Conservation (phyloP, 2,329 filamentous ascomycete genomes). For the Malbranchea cinnamomea region DNA sequence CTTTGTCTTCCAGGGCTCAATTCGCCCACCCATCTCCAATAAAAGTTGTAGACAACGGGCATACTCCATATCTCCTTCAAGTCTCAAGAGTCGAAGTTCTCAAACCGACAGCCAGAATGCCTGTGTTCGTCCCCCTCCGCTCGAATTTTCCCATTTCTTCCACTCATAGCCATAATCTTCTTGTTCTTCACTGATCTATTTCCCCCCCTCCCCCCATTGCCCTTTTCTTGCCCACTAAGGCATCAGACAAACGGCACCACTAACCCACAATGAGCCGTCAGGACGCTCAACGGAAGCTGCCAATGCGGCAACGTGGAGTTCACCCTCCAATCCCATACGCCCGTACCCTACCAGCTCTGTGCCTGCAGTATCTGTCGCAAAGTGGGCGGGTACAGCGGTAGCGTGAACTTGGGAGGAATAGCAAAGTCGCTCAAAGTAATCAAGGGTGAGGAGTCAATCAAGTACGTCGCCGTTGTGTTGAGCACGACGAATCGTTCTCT, state of each 20-base stretch:
- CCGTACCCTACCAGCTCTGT: constrained; percentile 35
- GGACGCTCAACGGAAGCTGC: constrained; percentile 34
- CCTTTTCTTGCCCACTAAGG: too few species aligned
- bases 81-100: neutral
- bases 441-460: constrained; percentile 30
- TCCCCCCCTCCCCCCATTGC: too few species aligned
- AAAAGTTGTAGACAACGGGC: too few species aligned
- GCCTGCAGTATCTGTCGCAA: constrained; percentile 37
- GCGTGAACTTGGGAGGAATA: constrained; percentile 33
- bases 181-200: too few species aligned
- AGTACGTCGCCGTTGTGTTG: constrained; percentile 24
- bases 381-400: constrained; percentile 30
- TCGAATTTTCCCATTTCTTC: neutral
- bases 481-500: too few species aligned
- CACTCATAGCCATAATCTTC: too few species aligned
- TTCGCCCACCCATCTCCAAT: too few species aligned
- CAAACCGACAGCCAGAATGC: neutral
- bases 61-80: too few species aligned
- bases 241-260: too few species aligned
- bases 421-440: constrained; percentile 26
- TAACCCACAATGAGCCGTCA: constrained; percentile 11
- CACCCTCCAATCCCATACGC: constrained; percentile 30
- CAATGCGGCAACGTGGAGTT: constrained; percentile 36
- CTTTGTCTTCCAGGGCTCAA: too few species aligned
- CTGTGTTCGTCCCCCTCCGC: neutral